These are phyloP conservation scores for Sphaerobolus stellatus DNA, from an alignment of 1,284 basidiomycete genomes.

Conservation along the genomic window DNA sequence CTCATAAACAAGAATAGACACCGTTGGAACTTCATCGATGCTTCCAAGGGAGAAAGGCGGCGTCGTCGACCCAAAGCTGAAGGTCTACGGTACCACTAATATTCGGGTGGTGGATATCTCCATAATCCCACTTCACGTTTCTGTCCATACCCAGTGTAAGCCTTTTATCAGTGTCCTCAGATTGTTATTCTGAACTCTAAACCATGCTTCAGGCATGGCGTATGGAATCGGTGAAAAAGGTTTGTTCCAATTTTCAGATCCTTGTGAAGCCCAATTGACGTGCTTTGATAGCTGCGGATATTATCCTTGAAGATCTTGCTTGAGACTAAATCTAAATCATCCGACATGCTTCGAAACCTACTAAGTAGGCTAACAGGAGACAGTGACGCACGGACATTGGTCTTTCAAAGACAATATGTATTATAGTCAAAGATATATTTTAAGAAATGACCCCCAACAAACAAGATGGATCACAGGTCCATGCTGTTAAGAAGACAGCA, in stretches of 20 bases:
- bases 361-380: too few species aligned
- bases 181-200: background rate
- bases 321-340: too few species aligned
- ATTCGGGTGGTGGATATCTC: constrained; percentile 53
- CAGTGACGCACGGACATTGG: too few species aligned
- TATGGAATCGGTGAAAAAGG: background rate
- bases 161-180: background rate
- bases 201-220: background rate
- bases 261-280: background rate
- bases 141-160: constrained; percentile 25
- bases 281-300: background rate
- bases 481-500: too few species aligned
- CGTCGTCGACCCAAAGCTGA: constrained; percentile 42
- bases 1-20: constrained; percentile 5
- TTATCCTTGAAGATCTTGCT: background rate
- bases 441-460: too few species aligned
- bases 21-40: constrained; percentile 30
- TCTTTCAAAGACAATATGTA: too few species aligned
- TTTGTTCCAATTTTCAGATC: background rate
- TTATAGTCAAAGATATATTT: too few species aligned
- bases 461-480: too few species aligned
- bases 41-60: constrained; percentile 29
- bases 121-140: constrained; percentile 44
- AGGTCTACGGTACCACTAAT: constrained; percentile 50
- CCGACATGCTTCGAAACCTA: too few species aligned